Evolutionary conservation across 2,329 filamentous ascomycete genomes (phyloP).

Genomic region (Apiospora marii): DNA sequence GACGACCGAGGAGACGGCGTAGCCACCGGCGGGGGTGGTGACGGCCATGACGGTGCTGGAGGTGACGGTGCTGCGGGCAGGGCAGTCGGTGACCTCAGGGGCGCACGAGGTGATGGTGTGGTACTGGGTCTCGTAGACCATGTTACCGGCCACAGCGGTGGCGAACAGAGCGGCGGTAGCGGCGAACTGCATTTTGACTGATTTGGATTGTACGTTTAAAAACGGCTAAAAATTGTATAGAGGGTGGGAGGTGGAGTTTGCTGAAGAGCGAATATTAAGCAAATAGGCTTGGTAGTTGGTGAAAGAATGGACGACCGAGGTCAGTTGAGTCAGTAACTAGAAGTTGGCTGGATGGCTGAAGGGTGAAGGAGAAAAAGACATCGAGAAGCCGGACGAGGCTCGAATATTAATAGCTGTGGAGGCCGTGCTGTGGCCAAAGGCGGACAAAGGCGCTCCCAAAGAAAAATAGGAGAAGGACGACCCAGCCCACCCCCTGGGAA

Average conservation of each 20-base stretch:
- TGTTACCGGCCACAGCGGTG: slow-evolving; percentile 52
- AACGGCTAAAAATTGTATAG: slow-evolving; percentile 38
- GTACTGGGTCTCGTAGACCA: slow-evolving; percentile 65
- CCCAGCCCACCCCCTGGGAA: slow-evolving; percentile 6
- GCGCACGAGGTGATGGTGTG: slow-evolving; percentile 69
- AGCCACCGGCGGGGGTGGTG: slow-evolving; percentile 32
- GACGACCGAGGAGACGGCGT: slow-evolving; percentile 27
- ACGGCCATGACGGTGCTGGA: slow-evolving; percentile 52
- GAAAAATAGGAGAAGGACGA: slow-evolving; percentile 15
- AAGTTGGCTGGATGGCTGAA: slow-evolving; percentile 54
- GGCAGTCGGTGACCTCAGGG: slow-evolving; percentile 69
- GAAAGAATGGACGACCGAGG: slow-evolving; percentile 68
- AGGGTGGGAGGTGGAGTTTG: slow-evolving; percentile 23
- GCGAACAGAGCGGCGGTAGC: slow-evolving; percentile 58
- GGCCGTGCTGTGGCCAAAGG: slow-evolving; percentile 1
- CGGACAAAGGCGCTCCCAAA: neutral
- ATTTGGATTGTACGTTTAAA: slow-evolving; percentile 39
- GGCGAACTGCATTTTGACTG: slow-evolving; percentile 70
- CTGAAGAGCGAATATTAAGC: slow-evolving; percentile 34
- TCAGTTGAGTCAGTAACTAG: slow-evolving; percentile 53
- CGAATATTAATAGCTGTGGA: slow-evolving; percentile 54
- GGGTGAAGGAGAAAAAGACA: slow-evolving; percentile 42
- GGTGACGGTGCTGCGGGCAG: slow-evolving; percentile 50
- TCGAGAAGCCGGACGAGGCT: slow-evolving; percentile 43
- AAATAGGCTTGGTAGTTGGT: slow-evolving; percentile 39